Evolutionary conservation across 306 rosid genomes (phyloP).

Genomic region (Malus sylvestris): DNA sequence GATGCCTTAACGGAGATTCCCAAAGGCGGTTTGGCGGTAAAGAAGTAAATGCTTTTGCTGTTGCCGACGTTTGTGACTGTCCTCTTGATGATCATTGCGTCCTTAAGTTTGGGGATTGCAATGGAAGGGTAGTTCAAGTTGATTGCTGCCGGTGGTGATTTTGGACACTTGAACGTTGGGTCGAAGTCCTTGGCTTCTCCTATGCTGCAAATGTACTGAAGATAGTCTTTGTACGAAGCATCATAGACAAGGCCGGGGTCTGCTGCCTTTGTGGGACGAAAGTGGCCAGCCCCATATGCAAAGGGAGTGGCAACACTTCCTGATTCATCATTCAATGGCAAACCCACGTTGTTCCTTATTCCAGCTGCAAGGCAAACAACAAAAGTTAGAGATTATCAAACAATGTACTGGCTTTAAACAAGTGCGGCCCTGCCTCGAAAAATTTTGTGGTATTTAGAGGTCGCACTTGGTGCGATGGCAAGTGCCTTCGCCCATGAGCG

Average conservation of each 20-base stretch:
- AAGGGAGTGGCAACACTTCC: conserved; percentile 59
- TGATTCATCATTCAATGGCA: conserved; percentile 52
- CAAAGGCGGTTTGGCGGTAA: conserved; percentile 40
- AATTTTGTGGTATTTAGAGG: not conserved
- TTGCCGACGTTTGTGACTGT: conserved; percentile 74
- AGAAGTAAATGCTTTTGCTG: conserved; percentile 46
- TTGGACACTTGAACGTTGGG: conserved; percentile 42
- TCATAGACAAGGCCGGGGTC: conserved; percentile 87
- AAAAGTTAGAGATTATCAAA: not conserved
- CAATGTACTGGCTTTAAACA: not conserved
- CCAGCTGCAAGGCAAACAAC: conserved; percentile 34
- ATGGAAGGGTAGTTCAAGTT: conserved; percentile 84
- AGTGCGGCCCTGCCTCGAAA: not conserved
- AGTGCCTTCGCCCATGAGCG: too few relatives aligned
- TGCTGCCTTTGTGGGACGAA: conserved; percentile 56
- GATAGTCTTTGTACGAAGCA: conserved; percentile 64
- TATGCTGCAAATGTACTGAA: conserved; percentile 47
- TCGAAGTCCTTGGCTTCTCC: conserved; percentile 30
- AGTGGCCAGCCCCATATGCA: conserved; percentile 76
- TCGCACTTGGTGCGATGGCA: too few relatives aligned
- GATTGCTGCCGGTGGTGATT: conserved; percentile 17
- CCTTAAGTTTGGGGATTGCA: conserved; percentile 49
- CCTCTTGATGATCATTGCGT: conserved; percentile 35
- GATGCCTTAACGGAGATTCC: conserved; percentile 47
- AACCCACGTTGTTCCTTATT: conserved; percentile 50